phyloP scores from a whole-genome alignment of 148 eudicot genomes.

The Heliamphora exappendiculata region DNA sequence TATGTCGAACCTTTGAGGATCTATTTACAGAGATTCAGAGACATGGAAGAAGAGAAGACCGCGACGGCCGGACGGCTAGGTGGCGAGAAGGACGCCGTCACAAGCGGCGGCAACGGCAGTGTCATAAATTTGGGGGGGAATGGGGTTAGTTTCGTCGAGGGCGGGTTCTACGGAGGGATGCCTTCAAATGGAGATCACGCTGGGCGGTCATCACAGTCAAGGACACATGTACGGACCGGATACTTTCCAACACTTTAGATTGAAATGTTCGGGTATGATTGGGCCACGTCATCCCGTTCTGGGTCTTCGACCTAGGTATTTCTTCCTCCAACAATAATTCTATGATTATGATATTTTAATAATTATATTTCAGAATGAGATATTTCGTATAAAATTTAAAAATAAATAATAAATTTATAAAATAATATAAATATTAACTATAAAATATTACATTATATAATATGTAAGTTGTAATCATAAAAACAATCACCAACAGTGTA shows the following conservation, averaged over 20 bases:
- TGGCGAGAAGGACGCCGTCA: constrained; percentile 7
- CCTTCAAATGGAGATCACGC: constrained; percentile 24
- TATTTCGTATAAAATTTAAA: too few species aligned
- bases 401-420: too few species aligned
- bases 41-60: constrained; percentile 48
- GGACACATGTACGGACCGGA: constrained; percentile 31
- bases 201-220: constrained; percentile 28
- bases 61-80: constrained; percentile 27
- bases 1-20: constrained; percentile 65
- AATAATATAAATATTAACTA: too few species aligned
- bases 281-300: too few species aligned
- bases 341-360: too few species aligned
- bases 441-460: too few species aligned
- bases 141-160: constrained; percentile 20
- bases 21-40: constrained; percentile 48
- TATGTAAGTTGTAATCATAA: too few species aligned
- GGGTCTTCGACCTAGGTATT: too few species aligned
- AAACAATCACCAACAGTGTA: too few species aligned
- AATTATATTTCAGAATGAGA: too few species aligned
- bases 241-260: constrained; percentile 8
- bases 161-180: constrained; percentile 20
- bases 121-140: constrained; percentile 19
- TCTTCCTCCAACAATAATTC: too few species aligned
- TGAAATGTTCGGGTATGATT: too few species aligned
- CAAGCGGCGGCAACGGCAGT: constrained; percentile 12